These are phyloP conservation scores for Eremothecium coryli DNA, from an alignment of 1,139 yeast genomes.

Conservation along the genomic window DNA sequence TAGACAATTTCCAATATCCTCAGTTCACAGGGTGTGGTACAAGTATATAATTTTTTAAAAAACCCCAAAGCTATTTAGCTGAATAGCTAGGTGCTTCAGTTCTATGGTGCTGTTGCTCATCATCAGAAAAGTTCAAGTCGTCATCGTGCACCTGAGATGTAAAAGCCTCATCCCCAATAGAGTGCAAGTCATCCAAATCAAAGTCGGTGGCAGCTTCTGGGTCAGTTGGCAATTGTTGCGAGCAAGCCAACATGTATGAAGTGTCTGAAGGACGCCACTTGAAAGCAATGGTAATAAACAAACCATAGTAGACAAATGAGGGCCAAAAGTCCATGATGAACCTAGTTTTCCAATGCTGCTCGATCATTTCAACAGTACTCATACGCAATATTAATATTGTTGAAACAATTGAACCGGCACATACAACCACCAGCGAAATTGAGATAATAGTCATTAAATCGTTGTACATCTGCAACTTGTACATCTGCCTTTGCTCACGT, in stretches of 20 bases:
- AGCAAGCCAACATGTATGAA: slow-evolving; percentile 87
- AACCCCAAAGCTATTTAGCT: too few species aligned
- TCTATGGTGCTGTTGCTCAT: slow-evolving; percentile 8
- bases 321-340: slow-evolving; percentile 94
- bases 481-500: slow-evolving; percentile 80
- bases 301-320: slow-evolving; percentile 72
- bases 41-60: too few species aligned
- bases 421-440: slow-evolving; percentile 48
- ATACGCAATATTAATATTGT: slow-evolving; percentile 65
- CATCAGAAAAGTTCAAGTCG: slow-evolving; percentile 15
- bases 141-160: slow-evolving; percentile 13
- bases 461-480: slow-evolving; percentile 80
- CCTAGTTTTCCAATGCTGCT: slow-evolving; percentile 85
- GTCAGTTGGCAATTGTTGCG: slow-evolving; percentile 83
- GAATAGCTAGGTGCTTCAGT: too few species aligned
- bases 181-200: slow-evolving; percentile 65
- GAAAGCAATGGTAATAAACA: slow-evolving; percentile 76
- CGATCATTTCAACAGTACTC: slow-evolving; percentile 67
- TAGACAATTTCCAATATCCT: too few species aligned
- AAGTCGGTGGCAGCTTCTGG: slow-evolving; percentile 67
- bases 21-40: too few species aligned
- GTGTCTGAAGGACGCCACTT: slow-evolving; percentile 98
- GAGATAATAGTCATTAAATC: slow-evolving; percentile 67
- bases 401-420: slow-evolving; percentile 61
- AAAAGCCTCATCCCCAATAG: slow-evolving; percentile 39